Conservation (phyloP, 169 alveolate species). For the Eimeria maxima region DNA sequence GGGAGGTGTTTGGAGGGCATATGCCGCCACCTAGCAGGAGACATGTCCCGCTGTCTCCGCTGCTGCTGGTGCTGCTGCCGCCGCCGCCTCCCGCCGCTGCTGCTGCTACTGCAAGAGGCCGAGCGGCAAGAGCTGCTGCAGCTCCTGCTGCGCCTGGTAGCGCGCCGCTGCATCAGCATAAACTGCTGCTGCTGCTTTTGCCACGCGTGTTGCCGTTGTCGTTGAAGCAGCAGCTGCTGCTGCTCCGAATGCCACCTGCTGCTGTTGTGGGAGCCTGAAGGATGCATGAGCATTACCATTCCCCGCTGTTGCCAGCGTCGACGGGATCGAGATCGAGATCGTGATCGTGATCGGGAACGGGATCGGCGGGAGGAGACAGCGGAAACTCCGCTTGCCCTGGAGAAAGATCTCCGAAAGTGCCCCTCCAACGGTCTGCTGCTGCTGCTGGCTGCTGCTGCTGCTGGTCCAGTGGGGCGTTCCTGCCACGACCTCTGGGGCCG, state of each 20-base stretch:
- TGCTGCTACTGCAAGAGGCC: neutral
- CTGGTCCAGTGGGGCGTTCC: neutral
- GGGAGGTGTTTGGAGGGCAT: neutral
- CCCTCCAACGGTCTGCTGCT: neutral
- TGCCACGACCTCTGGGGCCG: neutral
- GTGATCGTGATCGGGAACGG: too few relatives aligned
- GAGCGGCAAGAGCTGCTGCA: neutral
- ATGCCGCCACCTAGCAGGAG: conserved; percentile 1
- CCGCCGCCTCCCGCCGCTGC: conserved; percentile 4
- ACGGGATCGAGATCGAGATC: neutral
- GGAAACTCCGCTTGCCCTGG: neutral
- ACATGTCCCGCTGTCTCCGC: neutral
- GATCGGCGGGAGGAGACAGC: neutral
- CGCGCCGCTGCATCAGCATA: neutral
- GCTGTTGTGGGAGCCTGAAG: conserved; percentile 11
- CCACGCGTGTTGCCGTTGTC: conserved; percentile 13
- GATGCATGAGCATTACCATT: conserved; percentile 4
- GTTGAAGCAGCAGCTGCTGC: conserved; percentile 4
- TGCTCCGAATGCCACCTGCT: conserved; percentile 19
- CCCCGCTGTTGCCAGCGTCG: conserved; percentile 38
- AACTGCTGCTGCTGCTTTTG: neutral
- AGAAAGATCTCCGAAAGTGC: neutral
- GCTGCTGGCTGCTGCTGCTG: neutral
- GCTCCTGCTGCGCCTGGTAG: conserved; percentile 2
- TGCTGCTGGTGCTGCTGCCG: neutral